Evolutionary conservation across 192 early-diverging fungal species (phyloP).

Genomic region (Powellomyces hirtus): DNA sequence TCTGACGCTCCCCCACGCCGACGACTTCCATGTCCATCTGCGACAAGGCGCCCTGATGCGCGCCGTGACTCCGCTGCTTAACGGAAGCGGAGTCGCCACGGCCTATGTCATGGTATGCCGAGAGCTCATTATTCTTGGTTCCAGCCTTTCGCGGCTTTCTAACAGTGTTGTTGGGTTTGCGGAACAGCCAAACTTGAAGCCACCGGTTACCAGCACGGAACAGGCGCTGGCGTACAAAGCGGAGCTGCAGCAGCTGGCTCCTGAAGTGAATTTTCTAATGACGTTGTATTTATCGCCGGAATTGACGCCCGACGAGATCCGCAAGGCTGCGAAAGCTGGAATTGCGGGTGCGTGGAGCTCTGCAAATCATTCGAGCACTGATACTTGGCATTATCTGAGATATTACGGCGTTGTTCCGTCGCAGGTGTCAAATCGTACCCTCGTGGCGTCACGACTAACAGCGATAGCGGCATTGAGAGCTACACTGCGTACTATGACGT

Average conservation of each 20-base stretch:
- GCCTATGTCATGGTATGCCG: conserved; percentile 88
- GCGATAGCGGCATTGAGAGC: conserved; percentile 88
- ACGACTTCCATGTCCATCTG: conserved; percentile 93
- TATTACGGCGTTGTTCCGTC: too few species aligned
- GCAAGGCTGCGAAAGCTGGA: conserved; percentile 77
- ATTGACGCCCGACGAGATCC: conserved; percentile 87
- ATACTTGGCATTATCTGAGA: background rate
- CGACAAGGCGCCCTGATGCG: conserved; percentile 84
- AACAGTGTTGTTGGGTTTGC: background rate
- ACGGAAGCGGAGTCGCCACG: conserved; percentile 75
- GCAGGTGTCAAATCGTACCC: conserved; percentile 90
- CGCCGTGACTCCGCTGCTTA: conserved; percentile 79
- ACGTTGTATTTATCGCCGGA: conserved; percentile 87
- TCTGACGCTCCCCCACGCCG: conserved; percentile 17
- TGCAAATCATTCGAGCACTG: too few species aligned
- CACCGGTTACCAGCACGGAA: conserved; percentile 83
- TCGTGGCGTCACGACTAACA: conserved; percentile 96
- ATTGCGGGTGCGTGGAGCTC: conserved; percentile 63
- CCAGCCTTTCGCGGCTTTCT: background rate
- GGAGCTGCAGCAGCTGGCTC: conserved; percentile 76
- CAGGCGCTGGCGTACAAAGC: conserved; percentile 83
- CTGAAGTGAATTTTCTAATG: conserved; percentile 87
- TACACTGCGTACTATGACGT: conserved; percentile 88
- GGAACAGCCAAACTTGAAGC: conserved; percentile 86
- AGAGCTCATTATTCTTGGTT: background rate